These are phyloP conservation scores for Solanum hybrid DNA, from an alignment of 305 asterid species.

Conservation along the genomic window DNA sequence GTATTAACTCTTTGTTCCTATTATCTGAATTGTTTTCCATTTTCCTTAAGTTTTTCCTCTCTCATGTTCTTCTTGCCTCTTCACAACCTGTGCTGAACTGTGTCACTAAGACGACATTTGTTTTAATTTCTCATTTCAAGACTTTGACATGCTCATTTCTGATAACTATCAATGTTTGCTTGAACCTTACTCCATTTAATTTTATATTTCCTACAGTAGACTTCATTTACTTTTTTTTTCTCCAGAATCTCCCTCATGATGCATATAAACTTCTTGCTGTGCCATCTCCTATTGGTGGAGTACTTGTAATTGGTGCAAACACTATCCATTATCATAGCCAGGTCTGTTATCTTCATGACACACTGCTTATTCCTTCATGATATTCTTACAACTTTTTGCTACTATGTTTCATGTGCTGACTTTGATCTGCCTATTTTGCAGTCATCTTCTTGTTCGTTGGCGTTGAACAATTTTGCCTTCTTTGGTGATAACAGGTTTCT, in stretches of 20 bases:
- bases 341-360: constrained; percentile 24
- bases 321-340: constrained; percentile 94
- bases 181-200: not conserved
- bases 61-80: not conserved
- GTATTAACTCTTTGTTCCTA: not conserved
- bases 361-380: constrained; percentile 16
- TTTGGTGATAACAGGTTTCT: constrained; percentile 44
- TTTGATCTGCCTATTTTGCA: constrained; percentile 32
- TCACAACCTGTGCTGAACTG: not conserved
- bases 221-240: constrained; percentile 15
- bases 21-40: not conserved
- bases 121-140: not conserved
- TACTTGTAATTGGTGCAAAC: constrained; percentile 86
- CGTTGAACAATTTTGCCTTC: constrained; percentile 71
- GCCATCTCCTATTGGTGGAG: constrained; percentile 98
- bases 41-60: not conserved
- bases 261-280: constrained; percentile 98
- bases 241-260: constrained; percentile 91
- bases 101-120: not conserved
- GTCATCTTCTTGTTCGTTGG: constrained; percentile 81
- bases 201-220: not conserved
- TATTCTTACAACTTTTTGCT: not conserved
- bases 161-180: not conserved
- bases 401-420: not conserved
- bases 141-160: not conserved